A percentile compares a stretch with the other conserved stretches of the same genome.
Conservation (phyloP, 441 rosid genomes). For the Theobroma grandiflorum region DNA sequence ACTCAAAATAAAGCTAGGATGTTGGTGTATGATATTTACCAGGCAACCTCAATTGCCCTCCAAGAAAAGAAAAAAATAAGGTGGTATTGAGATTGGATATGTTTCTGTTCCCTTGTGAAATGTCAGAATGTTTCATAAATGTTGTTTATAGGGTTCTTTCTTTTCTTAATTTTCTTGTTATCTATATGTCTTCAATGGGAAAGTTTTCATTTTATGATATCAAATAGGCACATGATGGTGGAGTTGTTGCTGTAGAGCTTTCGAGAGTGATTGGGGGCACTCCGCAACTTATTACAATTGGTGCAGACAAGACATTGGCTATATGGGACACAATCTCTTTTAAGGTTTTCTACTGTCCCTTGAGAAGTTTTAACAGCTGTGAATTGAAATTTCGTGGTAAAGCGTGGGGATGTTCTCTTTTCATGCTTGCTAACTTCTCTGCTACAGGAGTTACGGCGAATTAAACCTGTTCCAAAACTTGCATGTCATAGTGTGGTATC, state of each 20-base stretch:
- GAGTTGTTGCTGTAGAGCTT: constrained; percentile 92
- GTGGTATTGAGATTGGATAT: neutral
- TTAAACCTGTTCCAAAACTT: constrained; percentile 94
- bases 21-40: neutral
- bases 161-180: neutral
- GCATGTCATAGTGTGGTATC: constrained; percentile 98
- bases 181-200: neutral
- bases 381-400: constrained; percentile 22
- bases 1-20: neutral
- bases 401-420: constrained; percentile 21
- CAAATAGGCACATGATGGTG: constrained; percentile 98
- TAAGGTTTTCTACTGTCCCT: constrained; percentile 63
- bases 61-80: neutral
- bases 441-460: constrained; percentile 89
- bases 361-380: constrained; percentile 1
- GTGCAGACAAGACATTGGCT: constrained; percentile 97
- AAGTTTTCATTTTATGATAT: constrained; percentile 29
- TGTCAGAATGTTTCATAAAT: neutral
- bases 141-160: constrained; percentile 7
- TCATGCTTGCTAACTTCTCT: constrained; percentile 26
- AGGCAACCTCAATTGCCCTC: neutral
- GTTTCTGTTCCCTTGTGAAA: constrained; percentile 7
- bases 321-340: constrained; percentile 99
- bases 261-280: constrained; percentile 95
- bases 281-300: constrained; percentile 95